These are phyloP conservation scores for Mucor sp. DNA, from an alignment of 371 early-diverging fungal species.

Conservation along the genomic window DNA sequence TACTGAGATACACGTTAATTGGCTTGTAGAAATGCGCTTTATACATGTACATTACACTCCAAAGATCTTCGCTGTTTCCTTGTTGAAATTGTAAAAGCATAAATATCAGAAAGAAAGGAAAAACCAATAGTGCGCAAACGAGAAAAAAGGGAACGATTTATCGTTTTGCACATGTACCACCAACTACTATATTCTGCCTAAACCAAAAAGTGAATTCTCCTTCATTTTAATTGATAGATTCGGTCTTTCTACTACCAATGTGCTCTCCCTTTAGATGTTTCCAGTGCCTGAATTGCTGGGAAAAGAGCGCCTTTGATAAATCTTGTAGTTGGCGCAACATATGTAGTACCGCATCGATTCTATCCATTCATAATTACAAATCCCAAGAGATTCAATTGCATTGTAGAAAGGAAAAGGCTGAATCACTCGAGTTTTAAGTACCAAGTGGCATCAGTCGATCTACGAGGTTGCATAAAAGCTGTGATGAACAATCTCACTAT, in stretches of 20 bases:
- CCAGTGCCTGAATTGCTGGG: neutral
- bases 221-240: neutral
- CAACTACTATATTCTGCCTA: neutral
- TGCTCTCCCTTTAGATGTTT: neutral
- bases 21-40: neutral
- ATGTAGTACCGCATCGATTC: too few species aligned
- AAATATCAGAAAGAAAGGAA: neutral
- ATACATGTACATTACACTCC: constrained; percentile 28
- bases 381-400: too few species aligned
- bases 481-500: too few species aligned
- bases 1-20: constrained; percentile 8
- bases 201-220: neutral
- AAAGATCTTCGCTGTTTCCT: constrained; percentile 31
- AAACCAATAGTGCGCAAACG: neutral
- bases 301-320: neutral
- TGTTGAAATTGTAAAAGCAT: constrained; percentile 34
- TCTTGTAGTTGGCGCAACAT: neutral
- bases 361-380: too few species aligned
- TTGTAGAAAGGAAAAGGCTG: too few species aligned
- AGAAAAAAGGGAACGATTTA: neutral
- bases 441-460: too few species aligned
- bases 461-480: too few species aligned
- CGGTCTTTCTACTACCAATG: neutral
- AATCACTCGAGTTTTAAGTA: too few species aligned
- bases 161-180: neutral